These are phyloP conservation scores for Pichia gijzeniarum DNA, from an alignment of 805 yeast genomes.

Conservation along the genomic window DNA sequence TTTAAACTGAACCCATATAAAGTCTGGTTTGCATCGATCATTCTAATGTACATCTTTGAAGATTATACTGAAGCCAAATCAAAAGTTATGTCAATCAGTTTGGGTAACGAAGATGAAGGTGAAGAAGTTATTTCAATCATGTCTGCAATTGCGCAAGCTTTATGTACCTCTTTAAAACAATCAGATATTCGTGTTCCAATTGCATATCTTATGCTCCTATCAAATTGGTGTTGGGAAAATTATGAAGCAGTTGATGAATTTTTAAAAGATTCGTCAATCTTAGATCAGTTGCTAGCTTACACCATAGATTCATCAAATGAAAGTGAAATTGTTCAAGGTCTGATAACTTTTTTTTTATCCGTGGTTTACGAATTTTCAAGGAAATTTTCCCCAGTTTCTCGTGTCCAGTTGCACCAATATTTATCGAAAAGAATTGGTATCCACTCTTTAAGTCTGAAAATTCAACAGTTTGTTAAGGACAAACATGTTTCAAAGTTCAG, in stretches of 20 bases:
- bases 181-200: slow-evolving; percentile 70
- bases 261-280: slow-evolving; percentile 56
- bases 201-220: slow-evolving; percentile 69
- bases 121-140: slow-evolving; percentile 65
- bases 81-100: slow-evolving; percentile 40
- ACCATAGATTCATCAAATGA: slow-evolving; percentile 39
- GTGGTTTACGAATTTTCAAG: slow-evolving; percentile 71
- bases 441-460: slow-evolving; percentile 68
- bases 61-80: slow-evolving; percentile 45
- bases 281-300: slow-evolving; percentile 63
- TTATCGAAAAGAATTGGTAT: slow-evolving; percentile 70
- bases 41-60: slow-evolving; percentile 57
- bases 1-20: slow-evolving; percentile 76
- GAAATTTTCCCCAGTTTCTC: slow-evolving; percentile 51
- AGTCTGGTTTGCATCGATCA: slow-evolving; percentile 72
- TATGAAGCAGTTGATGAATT: slow-evolving; percentile 69
- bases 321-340: slow-evolving; percentile 52
- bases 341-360: slow-evolving; percentile 68
- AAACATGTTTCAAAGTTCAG: slow-evolving; percentile 49
- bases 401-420: slow-evolving; percentile 55
- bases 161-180: slow-evolving; percentile 55
- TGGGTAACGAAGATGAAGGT: slow-evolving; percentile 54
- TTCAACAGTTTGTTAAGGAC: slow-evolving; percentile 65
- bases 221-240: slow-evolving; percentile 75
- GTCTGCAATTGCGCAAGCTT: slow-evolving; percentile 71